Percentiles rank a stretch among this genome's conserved stretches.
Evolutionary conservation across 1,284 basidiomycete species (phyloP).

Genomic region (Cryptococcus sp.): DNA sequence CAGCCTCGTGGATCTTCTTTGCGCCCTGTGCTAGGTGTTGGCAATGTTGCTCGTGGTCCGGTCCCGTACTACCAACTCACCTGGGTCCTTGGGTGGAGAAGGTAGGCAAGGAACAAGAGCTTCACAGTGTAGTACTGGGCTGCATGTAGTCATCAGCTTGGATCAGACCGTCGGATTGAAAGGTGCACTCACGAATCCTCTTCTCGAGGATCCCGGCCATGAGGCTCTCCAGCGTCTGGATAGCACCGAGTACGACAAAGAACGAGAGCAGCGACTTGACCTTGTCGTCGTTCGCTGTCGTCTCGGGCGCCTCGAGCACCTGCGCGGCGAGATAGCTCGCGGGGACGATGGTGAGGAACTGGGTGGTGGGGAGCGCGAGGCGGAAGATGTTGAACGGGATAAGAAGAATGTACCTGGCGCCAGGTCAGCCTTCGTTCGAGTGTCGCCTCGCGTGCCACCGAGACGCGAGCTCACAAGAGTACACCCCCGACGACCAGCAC

Average conservation of each 20-base stretch:
- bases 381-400: conserved; percentile 43
- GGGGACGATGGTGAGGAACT: conserved; percentile 31
- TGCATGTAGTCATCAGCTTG: conserved; percentile 11
- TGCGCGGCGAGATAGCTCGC: conserved; percentile 32
- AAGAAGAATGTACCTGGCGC: conserved; percentile 36
- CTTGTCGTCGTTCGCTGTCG: conserved; percentile 17
- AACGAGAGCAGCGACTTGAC: conserved; percentile 36
- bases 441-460: no score
- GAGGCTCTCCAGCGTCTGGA: conserved; percentile 41
- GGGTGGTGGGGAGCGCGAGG: conserved; percentile 36
- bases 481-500: conserved; percentile 30
- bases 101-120: conserved; percentile 38
- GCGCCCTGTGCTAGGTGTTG: conserved; percentile 26
- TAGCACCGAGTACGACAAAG: conserved; percentile 42
- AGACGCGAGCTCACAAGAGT: conserved; percentile 37
- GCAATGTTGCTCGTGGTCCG: not conserved
- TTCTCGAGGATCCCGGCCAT: conserved; percentile 31
- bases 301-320: conserved; percentile 20
- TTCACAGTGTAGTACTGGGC: conserved; percentile 45
- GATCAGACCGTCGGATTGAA: not conserved
- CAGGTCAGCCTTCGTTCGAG: not conserved
- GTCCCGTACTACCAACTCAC: conserved; percentile 12
- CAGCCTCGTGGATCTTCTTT: conserved; percentile 26
- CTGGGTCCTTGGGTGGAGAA: conserved; percentile 39
- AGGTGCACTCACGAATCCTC: conserved; percentile 27